Base-by-base conservation (phyloP, 2,329 filamentous ascomycete species). In the Microcyclospora pomicola region DNA sequence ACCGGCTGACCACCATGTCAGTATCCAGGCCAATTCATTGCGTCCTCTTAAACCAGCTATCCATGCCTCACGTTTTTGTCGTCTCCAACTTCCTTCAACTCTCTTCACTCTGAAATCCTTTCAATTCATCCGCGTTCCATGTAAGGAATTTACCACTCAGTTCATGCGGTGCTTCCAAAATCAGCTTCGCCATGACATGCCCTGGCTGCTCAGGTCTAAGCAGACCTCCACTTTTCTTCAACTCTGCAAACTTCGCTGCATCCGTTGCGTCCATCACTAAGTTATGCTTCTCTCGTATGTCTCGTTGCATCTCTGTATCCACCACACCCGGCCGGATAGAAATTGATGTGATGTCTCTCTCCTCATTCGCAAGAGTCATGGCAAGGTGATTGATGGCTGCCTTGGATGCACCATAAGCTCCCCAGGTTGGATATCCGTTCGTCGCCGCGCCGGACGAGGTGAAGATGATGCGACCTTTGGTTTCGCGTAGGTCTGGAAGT, bases 291-390 rank as follows among this genome's bases (percentile, higher is more conserved):
- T 86, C 77, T 36, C 91, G 69, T 40, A 98, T 73, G 40, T 81
- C 72, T n/a, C 70, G 70, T 58, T 94, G 87, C 87, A 95, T 95
- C 36, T 80, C 80, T 0, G 87, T 95, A 54, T 94, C 82, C 6
- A 92, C 80, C 33, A 82, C 75, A 2, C 87, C 87, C 0, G 87
- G 87, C 3, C 78, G 69, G 27, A 95, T 65, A 0, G 82, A 69
- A 0, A 94, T 62, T 10, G 75, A 77, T 0, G 73, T 82, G 33
- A 94, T 75, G 11, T 77, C 68, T 1, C 80, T 76, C 58, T 94
- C 87, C 55, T 95, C 87, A 1, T 70, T 68, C 0, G 75, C 74
- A 28, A 95, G 60, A 28, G 87, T 84, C 31, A 71, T 62, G 1
- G 78, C 77, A 5, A 94, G 63, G 49, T 88, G 83, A 58, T 92